Base-by-base conservation (phyloP, 345 rosid genomes). In the Psidium friedrichsthalianum region DNA sequence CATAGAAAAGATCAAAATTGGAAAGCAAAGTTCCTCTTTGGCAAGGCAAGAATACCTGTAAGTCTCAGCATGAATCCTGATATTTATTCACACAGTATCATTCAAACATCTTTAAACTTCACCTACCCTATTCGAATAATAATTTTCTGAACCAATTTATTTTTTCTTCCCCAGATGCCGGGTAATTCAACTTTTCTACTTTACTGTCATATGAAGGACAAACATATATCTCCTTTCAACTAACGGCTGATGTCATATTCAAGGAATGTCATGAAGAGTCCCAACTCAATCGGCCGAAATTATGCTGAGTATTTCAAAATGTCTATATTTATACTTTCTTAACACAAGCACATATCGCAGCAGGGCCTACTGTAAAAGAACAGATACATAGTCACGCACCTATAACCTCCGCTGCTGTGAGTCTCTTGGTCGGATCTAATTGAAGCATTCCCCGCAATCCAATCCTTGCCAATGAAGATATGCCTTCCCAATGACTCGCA, bases 361-460 rank as follows among this genome's bases (percentile, higher is more conserved):
- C 82, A 40, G 16, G 47, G 44, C 42, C 42, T 2, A 54, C 36
- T 18, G 14, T 24, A 40, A 22, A 55, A 44, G 42, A 44, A 44
- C 59, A 84, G 49, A 5, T 32, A 84, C 56, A 52, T 54, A 51
- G 36, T 56, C 47, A 22, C 90, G 53, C 89, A 94, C 98, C 94
- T 76, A 95, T 90, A 83, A 94, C 95, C 85, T 93, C 90, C 42
- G 91, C 88, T 64, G 96, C 94, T 82, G 90, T 88, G 29, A 95
- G 93, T 90, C 99, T 93, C 88, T 88, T 91, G 56, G 92, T 91
- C 87, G 98, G 91, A 91, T 95, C 96, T 52, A 92, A 85, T 58
- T 91, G 89, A n/a, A 95, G 94, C 98, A 96, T 96, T 89, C 94
- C 94, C 90, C 1, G 89, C 22, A 84, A 95, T 92, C 91, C 95